Evolutionary conservation across 129 eudicot species (phyloP).

Genomic region (Silybum marianum): DNA sequence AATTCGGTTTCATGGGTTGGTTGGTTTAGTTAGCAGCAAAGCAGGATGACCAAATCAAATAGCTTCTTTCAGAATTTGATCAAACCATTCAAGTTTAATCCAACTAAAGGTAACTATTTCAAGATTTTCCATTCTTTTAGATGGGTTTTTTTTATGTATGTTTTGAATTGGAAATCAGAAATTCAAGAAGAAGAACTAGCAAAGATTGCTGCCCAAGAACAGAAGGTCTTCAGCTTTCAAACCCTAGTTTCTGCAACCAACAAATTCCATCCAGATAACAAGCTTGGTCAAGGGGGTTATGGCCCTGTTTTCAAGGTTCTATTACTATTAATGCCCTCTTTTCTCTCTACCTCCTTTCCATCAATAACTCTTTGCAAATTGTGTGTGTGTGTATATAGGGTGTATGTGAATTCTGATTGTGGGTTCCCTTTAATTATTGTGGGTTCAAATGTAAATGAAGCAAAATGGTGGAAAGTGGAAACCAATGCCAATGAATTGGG

Average conservation of each 20-base stretch:
- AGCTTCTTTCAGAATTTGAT: conserved; percentile 39
- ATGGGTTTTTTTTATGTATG: conserved; percentile 12
- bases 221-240: conserved; percentile 51
- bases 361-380: not conserved
- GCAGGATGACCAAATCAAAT: conserved; percentile 59
- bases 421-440: not conserved
- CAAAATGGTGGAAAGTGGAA: not conserved
- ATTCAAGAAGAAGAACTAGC: conserved; percentile 55
- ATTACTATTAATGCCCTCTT: not conserved
- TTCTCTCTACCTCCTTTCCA: not conserved
- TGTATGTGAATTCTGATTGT: not conserved
- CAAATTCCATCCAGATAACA: conserved; percentile 52
- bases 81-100: conserved; percentile 46
- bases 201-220: conserved; percentile 74
- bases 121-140: conserved; percentile 12
- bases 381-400: not conserved
- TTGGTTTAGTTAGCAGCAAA: not conserved
- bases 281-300: conserved; percentile 91
- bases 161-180: conserved; percentile 21
- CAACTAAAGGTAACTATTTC: conserved; percentile 45
- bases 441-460: not conserved
- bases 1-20: conserved; percentile 17
- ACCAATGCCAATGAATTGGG: conserved; percentile 9
- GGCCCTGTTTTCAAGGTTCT: conserved; percentile 82
- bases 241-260: conserved; percentile 66